A percentile compares a stretch with the other conserved stretches of the same genome.
Evolutionary conservation across 768 basidiomycete species (phyloP).

Genomic region (Hygrophoropsis aurantiaca): DNA sequence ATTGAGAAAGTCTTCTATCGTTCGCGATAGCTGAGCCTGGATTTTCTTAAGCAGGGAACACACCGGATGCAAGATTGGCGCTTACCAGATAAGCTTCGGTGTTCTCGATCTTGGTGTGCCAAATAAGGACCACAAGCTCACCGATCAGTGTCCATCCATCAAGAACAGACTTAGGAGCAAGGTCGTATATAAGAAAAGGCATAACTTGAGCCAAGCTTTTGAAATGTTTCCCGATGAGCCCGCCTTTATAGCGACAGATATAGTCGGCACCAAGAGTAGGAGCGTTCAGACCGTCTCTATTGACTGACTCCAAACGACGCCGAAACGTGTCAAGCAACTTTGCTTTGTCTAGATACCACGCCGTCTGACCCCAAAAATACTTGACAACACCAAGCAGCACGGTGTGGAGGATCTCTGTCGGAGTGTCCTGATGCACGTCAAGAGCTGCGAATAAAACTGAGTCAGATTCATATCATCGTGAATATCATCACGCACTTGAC

Average conservation of each 20-base stretch:
- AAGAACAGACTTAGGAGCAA: slow-evolving; percentile 9
- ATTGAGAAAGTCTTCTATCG: slow-evolving; percentile 19
- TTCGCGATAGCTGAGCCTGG: slow-evolving; percentile 10
- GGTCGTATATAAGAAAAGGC: slow-evolving; percentile 10
- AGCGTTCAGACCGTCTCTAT: slow-evolving; percentile 18
- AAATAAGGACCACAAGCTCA: slow-evolving; percentile 17
- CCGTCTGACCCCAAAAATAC: too few species aligned
- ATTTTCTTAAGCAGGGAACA: too few species aligned
- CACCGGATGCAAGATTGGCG: too few species aligned
- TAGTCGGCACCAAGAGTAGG: slow-evolving; percentile 25
- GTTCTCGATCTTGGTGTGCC: slow-evolving; percentile 27
- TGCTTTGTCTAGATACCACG: slow-evolving; percentile 15
- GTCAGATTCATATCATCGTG: neutral
- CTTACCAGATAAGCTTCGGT: slow-evolving; percentile 21
- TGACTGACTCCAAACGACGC: slow-evolving; percentile 18
- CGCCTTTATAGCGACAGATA: slow-evolving; percentile 25
- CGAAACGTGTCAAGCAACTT: slow-evolving; percentile 15
- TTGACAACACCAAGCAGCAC: slow-evolving; percentile 31
- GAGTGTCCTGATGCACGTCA: slow-evolving; percentile 31
- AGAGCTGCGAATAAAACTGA: slow-evolving; percentile 20
- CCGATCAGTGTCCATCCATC: slow-evolving; percentile 12
- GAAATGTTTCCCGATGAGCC: slow-evolving; percentile 27
- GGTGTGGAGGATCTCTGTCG: slow-evolving; percentile 29
- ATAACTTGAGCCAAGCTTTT: slow-evolving; percentile 12
- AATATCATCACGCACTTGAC: neutral